Evolutionary conservation across 1,139 yeast species (phyloP).

Genomic region (Blastobotrys ciferrii): DNA sequence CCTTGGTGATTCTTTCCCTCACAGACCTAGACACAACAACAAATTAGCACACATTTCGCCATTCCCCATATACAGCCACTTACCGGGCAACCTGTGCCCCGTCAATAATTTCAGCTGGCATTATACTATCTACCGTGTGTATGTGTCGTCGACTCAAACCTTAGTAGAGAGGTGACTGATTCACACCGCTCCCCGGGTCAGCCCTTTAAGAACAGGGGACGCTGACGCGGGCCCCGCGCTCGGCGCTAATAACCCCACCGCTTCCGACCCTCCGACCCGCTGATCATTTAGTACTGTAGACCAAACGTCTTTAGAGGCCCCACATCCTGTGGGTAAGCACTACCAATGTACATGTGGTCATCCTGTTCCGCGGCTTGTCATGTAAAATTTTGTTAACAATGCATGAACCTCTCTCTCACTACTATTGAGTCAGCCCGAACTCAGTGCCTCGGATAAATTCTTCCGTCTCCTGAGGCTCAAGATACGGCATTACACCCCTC

Average conservation of each 20-base stretch:
- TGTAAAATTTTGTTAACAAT: too few relatives aligned
- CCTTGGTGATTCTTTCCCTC: constrained; percentile 35
- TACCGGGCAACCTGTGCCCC: constrained; percentile 19
- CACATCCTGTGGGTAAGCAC: too few relatives aligned
- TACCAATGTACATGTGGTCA: too few relatives aligned
- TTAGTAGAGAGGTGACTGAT: constrained; percentile 2
- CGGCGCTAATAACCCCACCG: not conserved
- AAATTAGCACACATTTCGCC: not conserved
- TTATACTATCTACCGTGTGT: not conserved
- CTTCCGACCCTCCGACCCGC: not conserved
- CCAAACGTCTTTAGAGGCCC: too few relatives aligned
- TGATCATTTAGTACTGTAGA: too few relatives aligned
- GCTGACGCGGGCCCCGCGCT: not conserved
- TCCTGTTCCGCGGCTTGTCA: too few relatives aligned
- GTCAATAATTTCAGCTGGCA: constrained; percentile 18
- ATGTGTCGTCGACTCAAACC: not conserved
- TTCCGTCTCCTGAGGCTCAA: not conserved
- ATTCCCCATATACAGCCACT: not conserved
- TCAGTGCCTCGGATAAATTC: not conserved
- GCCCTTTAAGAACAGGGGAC: not conserved
- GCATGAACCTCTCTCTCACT: too few relatives aligned
- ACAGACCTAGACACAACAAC: not conserved
- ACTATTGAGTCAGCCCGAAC: too few relatives aligned
- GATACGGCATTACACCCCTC: not conserved
- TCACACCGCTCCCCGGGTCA: not conserved